These are phyloP conservation scores for Takakia lepidozioides DNA, from an alignment of 225 moss, liverwort and hornwort genomes.

Conservation along the genomic window DNA sequence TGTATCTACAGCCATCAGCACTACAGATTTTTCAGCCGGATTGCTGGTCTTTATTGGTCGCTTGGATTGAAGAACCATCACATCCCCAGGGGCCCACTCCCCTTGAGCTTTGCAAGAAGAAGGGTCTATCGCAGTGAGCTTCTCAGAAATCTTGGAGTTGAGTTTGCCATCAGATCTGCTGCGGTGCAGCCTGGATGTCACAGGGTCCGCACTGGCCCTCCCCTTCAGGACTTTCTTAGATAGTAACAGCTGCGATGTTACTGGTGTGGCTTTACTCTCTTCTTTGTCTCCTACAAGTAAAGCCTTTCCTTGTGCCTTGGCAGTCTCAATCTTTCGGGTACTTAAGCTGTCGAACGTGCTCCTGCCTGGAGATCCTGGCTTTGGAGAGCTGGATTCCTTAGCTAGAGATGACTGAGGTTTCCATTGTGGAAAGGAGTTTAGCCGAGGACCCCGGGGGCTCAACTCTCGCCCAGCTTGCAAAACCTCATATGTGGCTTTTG, in stretches of 20 bases:
- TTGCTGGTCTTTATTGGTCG: conserved; percentile 21
- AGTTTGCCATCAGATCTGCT: conserved; percentile 44
- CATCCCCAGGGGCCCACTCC: conserved; percentile 13
- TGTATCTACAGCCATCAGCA: conserved; percentile 4
- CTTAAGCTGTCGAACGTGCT: neutral
- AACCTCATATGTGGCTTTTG: conserved; percentile 23
- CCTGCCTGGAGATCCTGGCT: conserved; percentile 19
- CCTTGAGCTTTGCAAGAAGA: conserved; percentile 9
- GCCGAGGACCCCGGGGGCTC: conserved; percentile 23
- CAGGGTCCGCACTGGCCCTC: conserved; percentile 54
- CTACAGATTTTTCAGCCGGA: conserved; percentile 26
- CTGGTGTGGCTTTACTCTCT: conserved; percentile 35
- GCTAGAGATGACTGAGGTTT: conserved; percentile 20
- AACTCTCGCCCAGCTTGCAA: conserved; percentile 29
- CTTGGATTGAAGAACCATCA: conserved; percentile 20
- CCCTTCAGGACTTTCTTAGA: conserved; percentile 55
- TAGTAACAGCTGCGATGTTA: conserved; percentile 24
- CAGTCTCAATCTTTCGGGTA: conserved; percentile 12
- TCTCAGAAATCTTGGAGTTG: conserved; percentile 35
- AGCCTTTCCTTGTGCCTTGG: conserved; percentile 23
- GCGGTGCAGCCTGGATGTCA: conserved; percentile 40
- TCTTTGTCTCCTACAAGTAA: conserved; percentile 31
- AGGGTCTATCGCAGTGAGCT: conserved; percentile 10
- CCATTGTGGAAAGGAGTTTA: conserved; percentile 10
- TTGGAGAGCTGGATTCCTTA: conserved; percentile 15